Conservation (phyloP, 2,329 filamentous ascomycete species). For the Cytospora paraplurivora region DNA sequence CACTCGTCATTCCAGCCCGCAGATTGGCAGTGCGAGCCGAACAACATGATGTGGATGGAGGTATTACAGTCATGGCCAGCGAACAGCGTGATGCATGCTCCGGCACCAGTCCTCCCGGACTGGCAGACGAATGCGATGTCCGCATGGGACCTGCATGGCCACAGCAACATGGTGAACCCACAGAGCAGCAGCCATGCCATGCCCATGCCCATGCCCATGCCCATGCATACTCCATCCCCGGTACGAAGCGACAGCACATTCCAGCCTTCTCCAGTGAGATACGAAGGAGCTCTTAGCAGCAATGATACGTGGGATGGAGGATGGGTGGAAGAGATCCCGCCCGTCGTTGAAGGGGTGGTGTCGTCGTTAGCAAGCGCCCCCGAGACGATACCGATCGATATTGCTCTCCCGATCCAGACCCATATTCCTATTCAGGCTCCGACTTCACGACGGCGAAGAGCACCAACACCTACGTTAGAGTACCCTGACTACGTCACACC, state of each 20-base stretch:
- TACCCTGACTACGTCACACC: constrained; percentile 9
- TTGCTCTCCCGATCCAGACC: neutral
- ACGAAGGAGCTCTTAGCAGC: neutral
- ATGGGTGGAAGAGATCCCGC: constrained; percentile 7
- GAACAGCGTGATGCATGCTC: constrained; percentile 4
- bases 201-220: neutral
- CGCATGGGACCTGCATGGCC: constrained; percentile 11
- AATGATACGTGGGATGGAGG: constrained; percentile 3
- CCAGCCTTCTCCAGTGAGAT: neutral
- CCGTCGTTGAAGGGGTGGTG: neutral
- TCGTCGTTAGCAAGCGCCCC: constrained; percentile 2
- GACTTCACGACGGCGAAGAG: neutral
- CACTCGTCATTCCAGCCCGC: constrained; percentile 19
- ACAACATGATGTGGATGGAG: constrained; percentile 19
- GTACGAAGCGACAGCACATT: constrained; percentile 6
- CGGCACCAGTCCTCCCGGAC: neutral
- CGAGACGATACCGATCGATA: constrained; percentile 4
- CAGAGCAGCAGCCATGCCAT: neutral
- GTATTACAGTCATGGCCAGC: constrained; percentile 16
- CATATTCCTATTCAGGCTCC: neutral
- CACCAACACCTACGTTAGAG: constrained; percentile 15
- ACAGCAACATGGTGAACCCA: neutral
- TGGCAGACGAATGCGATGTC: constrained; percentile 9
- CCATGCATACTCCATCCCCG: neutral
- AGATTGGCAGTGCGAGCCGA: constrained; percentile 16